Base-by-base conservation (phyloP, 2,329 filamentous ascomycete species). In the Nannizziopsis arthrosporioides region DNA sequence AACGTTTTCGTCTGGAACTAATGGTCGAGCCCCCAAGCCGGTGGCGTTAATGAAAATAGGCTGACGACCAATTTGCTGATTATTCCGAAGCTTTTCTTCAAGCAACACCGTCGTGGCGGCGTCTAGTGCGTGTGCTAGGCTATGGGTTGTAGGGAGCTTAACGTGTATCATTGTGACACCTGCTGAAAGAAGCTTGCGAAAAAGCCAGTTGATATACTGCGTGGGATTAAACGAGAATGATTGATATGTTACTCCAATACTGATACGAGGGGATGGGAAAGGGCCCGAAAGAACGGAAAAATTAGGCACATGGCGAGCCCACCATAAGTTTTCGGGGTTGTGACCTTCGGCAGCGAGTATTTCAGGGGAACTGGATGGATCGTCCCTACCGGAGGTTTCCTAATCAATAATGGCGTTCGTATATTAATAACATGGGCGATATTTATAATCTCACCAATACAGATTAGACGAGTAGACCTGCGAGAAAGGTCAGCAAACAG, bases 1-100 rank as follows among this genome's bases (percentile, higher is more conserved):
- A 44, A 73, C 56, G 1, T 47, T 53, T 0, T 54, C 48, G 49
- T 68, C 64, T 0, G 55, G 54, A 9, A 67, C 63, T 8, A 74
- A 58, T 18, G 55, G 53, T 30, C 50, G 49, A 1, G 71, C 69
- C 3, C 59, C 60, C 2, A 74, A 56, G 6, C 71, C 71, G 1
- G 65, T 67, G 31, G 64, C 65, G 49, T 73, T 73, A 30, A 73
- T 55, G 38, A 69, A 63, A 0, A 61, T 57, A 19, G 36, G 15
- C 12, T 48, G 18, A 5, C 53, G 14, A 2, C 48, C 19, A 2
- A 44, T 38, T 4, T 43, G 32, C 4, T 50, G 45, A n/a, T 53
- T 40, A 5, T 39, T 50, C 3, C 32, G 42, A 15, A 12, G 15
- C 10, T 19, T n/a, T 22, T 17, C 10, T 11, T 35, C 15, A 9